These are phyloP conservation scores for Benincasa hispida DNA, from an alignment of 306 rosid genomes.

Conservation along the genomic window DNA sequence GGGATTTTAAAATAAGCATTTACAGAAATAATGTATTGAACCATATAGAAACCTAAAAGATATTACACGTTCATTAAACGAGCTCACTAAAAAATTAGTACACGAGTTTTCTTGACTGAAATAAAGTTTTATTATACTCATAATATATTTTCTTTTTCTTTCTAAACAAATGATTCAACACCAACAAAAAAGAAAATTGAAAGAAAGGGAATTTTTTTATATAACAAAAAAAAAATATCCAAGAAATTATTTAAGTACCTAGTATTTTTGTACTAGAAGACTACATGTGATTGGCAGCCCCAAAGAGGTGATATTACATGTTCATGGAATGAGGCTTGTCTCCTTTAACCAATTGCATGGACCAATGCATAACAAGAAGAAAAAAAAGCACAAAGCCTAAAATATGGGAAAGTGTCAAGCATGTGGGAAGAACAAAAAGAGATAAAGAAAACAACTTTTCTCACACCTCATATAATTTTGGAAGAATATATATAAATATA, in stretches of 20 bases:
- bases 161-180: neutral
- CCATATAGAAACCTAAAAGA: too few relatives aligned
- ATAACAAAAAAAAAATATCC: neutral
- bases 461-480: neutral
- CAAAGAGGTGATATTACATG: constrained; percentile 2
- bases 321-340: constrained; percentile 1
- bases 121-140: too few relatives aligned
- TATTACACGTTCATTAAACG: too few relatives aligned
- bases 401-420: constrained; percentile 5
- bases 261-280: constrained; percentile 1
- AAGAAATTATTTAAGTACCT: neutral
- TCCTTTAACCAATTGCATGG: constrained; percentile 1
- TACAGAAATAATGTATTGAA: too few relatives aligned
- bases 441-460: neutral
- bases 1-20: too few relatives aligned
- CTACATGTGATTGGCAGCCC: neutral
- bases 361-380: neutral
- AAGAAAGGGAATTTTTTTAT: neutral
- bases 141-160: too few relatives aligned
- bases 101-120: too few relatives aligned
- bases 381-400: constrained; percentile 1
- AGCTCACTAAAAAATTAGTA: too few relatives aligned
- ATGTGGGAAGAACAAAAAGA: constrained; percentile 5
- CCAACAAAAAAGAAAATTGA: neutral
- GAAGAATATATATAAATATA: neutral